Evolutionary conservation across 441 rosid species (phyloP).

Genomic region (Mallotus japonicus): DNA sequence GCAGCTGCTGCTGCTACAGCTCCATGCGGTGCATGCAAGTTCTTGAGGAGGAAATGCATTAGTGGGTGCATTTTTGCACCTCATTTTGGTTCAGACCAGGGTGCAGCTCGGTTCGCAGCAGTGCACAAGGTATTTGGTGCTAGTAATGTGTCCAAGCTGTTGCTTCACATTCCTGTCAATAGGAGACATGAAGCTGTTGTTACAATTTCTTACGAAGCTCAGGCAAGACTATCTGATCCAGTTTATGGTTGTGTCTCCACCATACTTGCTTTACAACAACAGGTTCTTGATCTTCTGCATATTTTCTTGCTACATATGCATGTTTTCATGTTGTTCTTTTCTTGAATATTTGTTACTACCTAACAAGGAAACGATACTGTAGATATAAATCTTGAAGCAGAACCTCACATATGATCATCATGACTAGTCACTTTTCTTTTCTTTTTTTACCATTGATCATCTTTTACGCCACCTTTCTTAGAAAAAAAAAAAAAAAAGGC

Average conservation of each 20-base stretch:
- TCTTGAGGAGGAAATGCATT: constrained; percentile 79
- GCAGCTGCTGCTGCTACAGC: constrained; percentile 34
- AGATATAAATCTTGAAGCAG: constrained; percentile 5
- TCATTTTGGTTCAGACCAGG: constrained; percentile 83
- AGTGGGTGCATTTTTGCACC: constrained; percentile 86
- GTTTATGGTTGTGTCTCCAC: constrained; percentile 91
- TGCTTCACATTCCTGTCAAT: constrained; percentile 72
- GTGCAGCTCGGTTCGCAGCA: constrained; percentile 83
- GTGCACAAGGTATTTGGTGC: constrained; percentile 96
- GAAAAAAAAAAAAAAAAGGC: not conserved
- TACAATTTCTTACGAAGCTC: constrained; percentile 86
- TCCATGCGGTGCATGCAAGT: constrained; percentile 91
- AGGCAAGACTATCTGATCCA: constrained; percentile 89
- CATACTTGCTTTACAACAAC: constrained; percentile 86
- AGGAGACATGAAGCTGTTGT: constrained; percentile 85
- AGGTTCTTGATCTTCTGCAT: constrained; percentile 36
- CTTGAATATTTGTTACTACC: not conserved
- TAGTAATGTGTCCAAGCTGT: constrained; percentile 77
- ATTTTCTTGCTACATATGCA: no score
- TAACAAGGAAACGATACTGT: not conserved
- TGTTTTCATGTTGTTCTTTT: not conserved
- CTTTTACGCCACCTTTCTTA: not conserved
- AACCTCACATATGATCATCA: not conserved
- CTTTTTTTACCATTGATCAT: not conserved
- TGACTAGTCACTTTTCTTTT: not conserved